These are phyloP conservation scores for Prunus campanulata DNA, from an alignment of 306 rosid species.

Conservation along the genomic window DNA sequence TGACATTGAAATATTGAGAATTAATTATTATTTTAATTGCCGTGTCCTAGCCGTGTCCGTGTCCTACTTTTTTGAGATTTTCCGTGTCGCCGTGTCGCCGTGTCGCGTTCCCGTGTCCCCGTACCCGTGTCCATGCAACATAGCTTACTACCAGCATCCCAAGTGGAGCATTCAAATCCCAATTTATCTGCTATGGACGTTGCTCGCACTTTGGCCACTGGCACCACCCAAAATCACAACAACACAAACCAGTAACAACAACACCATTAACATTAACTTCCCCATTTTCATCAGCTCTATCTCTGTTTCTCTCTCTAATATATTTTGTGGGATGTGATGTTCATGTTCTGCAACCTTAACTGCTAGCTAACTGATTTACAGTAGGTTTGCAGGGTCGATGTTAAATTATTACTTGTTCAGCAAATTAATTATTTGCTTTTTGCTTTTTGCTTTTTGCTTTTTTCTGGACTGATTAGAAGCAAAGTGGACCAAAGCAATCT, in stretches of 20 bases:
- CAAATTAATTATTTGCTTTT: too few species aligned
- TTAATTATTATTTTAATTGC: too few species aligned
- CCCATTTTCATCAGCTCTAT: neutral
- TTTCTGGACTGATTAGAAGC: too few species aligned
- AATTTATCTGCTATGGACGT: constrained; percentile 5
- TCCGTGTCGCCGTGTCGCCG: too few species aligned
- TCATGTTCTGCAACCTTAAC: neutral
- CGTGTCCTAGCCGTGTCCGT: too few species aligned
- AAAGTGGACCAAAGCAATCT: too few species aligned
- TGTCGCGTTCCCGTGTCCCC: too few species aligned
- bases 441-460: too few species aligned
- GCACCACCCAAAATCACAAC: neutral
- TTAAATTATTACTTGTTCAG: neutral
- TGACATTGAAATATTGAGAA: too few species aligned
- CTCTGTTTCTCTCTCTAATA: neutral
- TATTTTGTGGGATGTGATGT: neutral
- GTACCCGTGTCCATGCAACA: too few species aligned
- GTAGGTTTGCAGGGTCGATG: neutral
- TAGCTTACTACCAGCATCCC: constrained; percentile 61
- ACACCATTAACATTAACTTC: neutral
- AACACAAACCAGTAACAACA: neutral
- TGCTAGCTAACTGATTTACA: neutral
- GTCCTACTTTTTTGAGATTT: too few species aligned
- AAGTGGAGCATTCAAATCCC: constrained; percentile 44
- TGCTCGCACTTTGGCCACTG: constrained; percentile 1